Base-by-base conservation (phyloP, 108 stramenopile species). In the Schizochytrium sp. region DNA sequence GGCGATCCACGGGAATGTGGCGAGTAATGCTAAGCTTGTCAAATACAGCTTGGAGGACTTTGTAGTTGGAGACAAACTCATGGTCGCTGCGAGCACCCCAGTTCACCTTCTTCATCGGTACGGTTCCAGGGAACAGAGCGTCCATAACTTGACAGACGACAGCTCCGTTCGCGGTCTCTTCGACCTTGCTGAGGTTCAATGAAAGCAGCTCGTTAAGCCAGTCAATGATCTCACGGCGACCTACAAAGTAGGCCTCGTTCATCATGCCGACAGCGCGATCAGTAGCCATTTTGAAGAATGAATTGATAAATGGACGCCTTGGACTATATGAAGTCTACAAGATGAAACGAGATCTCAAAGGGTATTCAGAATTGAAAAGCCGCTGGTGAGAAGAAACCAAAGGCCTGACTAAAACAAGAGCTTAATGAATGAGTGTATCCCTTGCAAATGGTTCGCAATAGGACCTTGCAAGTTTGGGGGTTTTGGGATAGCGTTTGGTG, bases 191-290 rank as follows among this genome's bases (percentile, higher is more conserved):
- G 3, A 99, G 93, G 88, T 97, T 95, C 88, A 99, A 89, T 72
- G 94, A 91, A 72, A 98, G 92, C 61, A 96, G 93, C 19, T 89
- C 88, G 93, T 99, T 99, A 92, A 99, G 93, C 94, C 98, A 99
- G 41, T 96, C 94, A 38, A 99, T 93, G 28, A 99, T 94, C 72
- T 97, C 98, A 49, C 93, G 93, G 41, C 98, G 95, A 61, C 98
- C 97, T 60, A 97, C 97, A 92, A 99, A 99, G 95, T 98, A 99
- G 53, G 98, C 98, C 28, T 90, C 92, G 93, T 98, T 97, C 99
- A 99, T 99, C 97, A 99, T 98, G 89, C 97, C 97, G 50, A 83
- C 76, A 13, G 76, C 47, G 50, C 76, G 47, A 40, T 83, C 53
- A 38, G 76, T 55, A 47, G 76, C 76, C 76, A 83, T 83, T 53